These are phyloP conservation scores for Isabelozyma gotoi DNA, from an alignment of 805 yeast species.

Conservation along the genomic window DNA sequence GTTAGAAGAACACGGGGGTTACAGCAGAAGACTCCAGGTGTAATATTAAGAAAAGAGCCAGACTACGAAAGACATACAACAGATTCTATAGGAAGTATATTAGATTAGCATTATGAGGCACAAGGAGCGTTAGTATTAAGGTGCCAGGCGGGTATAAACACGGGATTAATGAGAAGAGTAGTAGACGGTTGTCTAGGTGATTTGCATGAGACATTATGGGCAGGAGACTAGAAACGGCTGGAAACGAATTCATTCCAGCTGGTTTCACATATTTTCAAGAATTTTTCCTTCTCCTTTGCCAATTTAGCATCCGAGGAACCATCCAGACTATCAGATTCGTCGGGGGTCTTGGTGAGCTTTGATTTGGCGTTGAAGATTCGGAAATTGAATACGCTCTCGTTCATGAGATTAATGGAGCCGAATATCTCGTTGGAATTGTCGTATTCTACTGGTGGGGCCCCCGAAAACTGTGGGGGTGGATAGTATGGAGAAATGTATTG, in stretches of 20 bases:
- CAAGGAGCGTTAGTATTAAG: too few species aligned
- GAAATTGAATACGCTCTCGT: conserved; percentile 34
- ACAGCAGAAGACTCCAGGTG: too few species aligned
- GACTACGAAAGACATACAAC: too few species aligned
- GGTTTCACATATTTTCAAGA: conserved; percentile 42
- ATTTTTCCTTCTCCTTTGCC: conserved; percentile 34
- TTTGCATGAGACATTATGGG: too few species aligned
- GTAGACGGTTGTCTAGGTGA: too few species aligned
- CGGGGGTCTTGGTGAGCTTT: conserved; percentile 1
- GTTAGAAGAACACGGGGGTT: too few species aligned
- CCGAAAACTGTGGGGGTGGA: background rate
- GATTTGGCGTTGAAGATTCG: conserved; percentile 21
- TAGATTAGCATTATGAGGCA: too few species aligned
- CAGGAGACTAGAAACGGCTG: too few species aligned
- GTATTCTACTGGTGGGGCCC: background rate
- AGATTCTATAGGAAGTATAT: too few species aligned
- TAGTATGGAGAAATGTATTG: conserved; percentile 1
- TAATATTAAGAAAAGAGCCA: too few species aligned
- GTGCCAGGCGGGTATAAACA: too few species aligned
- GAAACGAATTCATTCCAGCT: conserved; percentile 42
- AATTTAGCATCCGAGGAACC: conserved; percentile 3
- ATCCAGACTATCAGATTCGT: background rate
- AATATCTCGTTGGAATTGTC: conserved; percentile 23
- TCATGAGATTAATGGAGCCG: conserved; percentile 37
- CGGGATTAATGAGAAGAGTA: too few species aligned